Conservation (phyloP, 306 rosid genomes). For the Fragaria iinumae region DNA sequence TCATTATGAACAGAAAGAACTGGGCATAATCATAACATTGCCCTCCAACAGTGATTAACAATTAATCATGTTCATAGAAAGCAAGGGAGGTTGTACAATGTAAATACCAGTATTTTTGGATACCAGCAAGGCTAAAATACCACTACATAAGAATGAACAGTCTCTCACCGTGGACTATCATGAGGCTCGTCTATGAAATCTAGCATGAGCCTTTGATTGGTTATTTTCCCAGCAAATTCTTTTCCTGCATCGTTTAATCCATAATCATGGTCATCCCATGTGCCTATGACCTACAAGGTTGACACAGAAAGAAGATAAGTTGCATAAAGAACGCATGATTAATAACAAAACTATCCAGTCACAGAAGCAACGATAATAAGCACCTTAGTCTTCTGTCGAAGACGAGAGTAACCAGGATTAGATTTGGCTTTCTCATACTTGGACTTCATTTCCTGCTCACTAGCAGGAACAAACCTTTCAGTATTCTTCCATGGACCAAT, state of each 20-base stretch:
- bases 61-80: background rate
- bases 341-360: conserved; percentile 15
- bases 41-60: background rate
- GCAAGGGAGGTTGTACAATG: background rate
- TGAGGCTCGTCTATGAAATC: conserved; percentile 79
- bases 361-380: conserved; percentile 14
- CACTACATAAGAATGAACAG: conserved; percentile 9
- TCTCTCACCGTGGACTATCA: conserved; percentile 62
- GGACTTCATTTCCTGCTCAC: conserved; percentile 61
- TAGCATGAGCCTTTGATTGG: conserved; percentile 74
- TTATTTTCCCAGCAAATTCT: conserved; percentile 53
- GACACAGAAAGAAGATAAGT: conserved; percentile 13
- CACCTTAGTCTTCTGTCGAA: conserved; percentile 54
- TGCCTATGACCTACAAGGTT: conserved; percentile 67
- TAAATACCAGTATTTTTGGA: background rate
- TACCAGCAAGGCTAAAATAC: background rate
- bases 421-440: conserved; percentile 56
- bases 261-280: conserved; percentile 93
- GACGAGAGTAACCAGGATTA: conserved; percentile 54
- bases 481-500: conserved; percentile 79
- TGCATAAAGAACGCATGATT: background rate
- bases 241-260: conserved; percentile 84
- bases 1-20: conserved; percentile 2
- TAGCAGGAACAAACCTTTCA: conserved; percentile 62
- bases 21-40: background rate